Percentiles rank a stretch among this genome's conserved stretches.
Conservation (phyloP, 78 protist genomes). For the Tieghemostelium lacteum region DNA sequence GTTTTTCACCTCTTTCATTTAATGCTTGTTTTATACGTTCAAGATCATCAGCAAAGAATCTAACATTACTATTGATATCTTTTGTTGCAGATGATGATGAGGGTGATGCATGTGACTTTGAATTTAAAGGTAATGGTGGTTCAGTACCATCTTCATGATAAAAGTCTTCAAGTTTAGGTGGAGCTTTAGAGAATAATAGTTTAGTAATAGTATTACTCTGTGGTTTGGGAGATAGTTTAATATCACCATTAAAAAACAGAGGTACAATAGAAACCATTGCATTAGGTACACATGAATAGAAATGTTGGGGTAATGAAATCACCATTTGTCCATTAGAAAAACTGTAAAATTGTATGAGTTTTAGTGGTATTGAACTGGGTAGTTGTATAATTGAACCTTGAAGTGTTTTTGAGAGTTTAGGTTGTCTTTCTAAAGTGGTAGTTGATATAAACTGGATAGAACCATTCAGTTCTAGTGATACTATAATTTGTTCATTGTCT, state of each 20-base stretch:
- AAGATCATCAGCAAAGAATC: background rate
- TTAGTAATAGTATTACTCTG: background rate
- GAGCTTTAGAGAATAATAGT: constrained; percentile 26
- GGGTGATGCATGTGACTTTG: too few species aligned
- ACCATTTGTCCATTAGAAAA: too few species aligned
- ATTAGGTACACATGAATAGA: background rate
- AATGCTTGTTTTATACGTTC: background rate
- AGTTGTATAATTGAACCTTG: too few species aligned
- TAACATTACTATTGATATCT: background rate
- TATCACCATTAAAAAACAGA: background rate
- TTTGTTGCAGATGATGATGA: background rate
- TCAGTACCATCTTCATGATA: background rate
- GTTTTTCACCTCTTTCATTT: constrained; percentile 34
- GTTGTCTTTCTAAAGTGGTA: background rate
- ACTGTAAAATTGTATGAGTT: too few species aligned
- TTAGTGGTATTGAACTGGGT: too few species aligned
- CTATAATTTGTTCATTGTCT: background rate
- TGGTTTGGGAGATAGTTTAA: constrained; percentile 5
- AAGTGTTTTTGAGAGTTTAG: background rate
- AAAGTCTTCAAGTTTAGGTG: background rate
- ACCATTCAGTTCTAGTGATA: background rate
- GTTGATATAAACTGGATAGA: background rate
- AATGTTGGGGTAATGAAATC: background rate
- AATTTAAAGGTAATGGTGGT: background rate
- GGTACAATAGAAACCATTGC: background rate